Conservation (phyloP, 2,329 filamentous ascomycete genomes). For the Dactylellina haptotyla region DNA sequence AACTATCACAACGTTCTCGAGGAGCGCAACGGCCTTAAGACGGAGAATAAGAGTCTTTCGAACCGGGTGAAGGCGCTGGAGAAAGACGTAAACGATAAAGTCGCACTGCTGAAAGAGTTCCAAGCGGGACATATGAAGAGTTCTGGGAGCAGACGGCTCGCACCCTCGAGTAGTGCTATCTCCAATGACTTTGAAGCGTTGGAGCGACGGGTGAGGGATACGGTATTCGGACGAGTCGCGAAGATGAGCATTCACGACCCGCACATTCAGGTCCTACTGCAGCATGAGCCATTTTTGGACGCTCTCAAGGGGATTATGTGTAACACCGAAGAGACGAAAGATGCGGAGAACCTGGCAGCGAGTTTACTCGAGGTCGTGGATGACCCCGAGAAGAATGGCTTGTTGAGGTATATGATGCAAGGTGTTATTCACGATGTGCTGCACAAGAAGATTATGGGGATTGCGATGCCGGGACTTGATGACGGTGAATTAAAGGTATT, state of each 20-base stretch:
- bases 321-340: constrained; percentile 11
- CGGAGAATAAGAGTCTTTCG: constrained; percentile 27
- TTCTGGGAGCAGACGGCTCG: constrained; percentile 20
- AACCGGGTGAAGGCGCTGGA: constrained; percentile 35
- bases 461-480: constrained; percentile 27
- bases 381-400: constrained; percentile 22
- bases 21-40: constrained; percentile 29
- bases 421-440: constrained; percentile 43
- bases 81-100: constrained; percentile 36
- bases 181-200: constrained; percentile 27
- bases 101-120: constrained; percentile 37
- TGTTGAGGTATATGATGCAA: constrained; percentile 38
- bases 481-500: constrained; percentile 8
- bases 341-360: constrained; percentile 17
- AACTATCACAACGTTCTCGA: constrained; percentile 27
- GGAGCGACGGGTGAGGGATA: constrained; percentile 18
- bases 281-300: constrained; percentile 30
- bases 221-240: constrained; percentile 20
- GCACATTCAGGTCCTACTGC: constrained; percentile 19
- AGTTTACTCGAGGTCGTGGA: constrained; percentile 30
- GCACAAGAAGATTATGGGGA: constrained; percentile 23
- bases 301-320: constrained; percentile 29
- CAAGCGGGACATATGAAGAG: constrained; percentile 48
- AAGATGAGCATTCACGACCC: constrained; percentile 27
- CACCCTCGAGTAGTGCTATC: constrained; percentile 30